Conservation (phyloP, 2,329 filamentous ascomycete genomes). For the Phyllosticta ampelicida region DNA sequence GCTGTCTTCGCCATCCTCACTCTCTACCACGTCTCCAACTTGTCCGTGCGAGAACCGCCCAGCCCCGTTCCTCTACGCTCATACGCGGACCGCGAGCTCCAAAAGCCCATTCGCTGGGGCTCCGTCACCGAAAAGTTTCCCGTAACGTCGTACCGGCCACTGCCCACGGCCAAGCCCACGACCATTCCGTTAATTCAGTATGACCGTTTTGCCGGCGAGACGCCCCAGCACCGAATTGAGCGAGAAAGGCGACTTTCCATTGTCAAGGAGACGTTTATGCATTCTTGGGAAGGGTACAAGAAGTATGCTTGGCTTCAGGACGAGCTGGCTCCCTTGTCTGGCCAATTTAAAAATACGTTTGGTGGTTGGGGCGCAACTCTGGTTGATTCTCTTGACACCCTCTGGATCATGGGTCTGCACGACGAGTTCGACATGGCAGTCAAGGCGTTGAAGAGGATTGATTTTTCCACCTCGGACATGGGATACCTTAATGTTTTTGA, state of each 20-base stretch:
- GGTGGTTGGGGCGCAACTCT: constrained; percentile 49
- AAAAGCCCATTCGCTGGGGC: constrained; percentile 24
- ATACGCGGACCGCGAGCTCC: constrained; percentile 13
- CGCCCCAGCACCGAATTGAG: constrained; percentile 20
- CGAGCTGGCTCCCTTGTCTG: constrained; percentile 41
- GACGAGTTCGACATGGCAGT: constrained; percentile 47
- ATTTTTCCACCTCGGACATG: constrained; percentile 38
- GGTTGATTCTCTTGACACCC: constrained; percentile 50
- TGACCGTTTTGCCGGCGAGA: constrained; percentile 23
- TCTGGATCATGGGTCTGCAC: constrained; percentile 51
- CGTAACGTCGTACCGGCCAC: constrained; percentile 20
- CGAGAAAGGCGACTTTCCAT: constrained; percentile 21
- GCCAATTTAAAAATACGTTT: constrained; percentile 38
- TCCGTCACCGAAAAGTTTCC: constrained; percentile 22
- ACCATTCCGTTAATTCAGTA: constrained; percentile 28
- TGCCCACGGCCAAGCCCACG: constrained; percentile 22
- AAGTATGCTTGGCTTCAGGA: constrained; percentile 43
- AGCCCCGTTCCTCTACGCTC: constrained; percentile 19
- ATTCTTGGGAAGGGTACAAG: constrained; percentile 41
- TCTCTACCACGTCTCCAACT: constrained; percentile 20
- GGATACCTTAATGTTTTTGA: constrained; percentile 28
- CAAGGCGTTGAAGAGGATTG: constrained; percentile 40
- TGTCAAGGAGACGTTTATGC: constrained; percentile 28
- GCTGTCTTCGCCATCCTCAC: constrained; percentile 20
- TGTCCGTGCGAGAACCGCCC: constrained; percentile 14